These are phyloP conservation scores for Aquilaria malaccensis DNA, from an alignment of 345 rosid species.

Conservation along the genomic window DNA sequence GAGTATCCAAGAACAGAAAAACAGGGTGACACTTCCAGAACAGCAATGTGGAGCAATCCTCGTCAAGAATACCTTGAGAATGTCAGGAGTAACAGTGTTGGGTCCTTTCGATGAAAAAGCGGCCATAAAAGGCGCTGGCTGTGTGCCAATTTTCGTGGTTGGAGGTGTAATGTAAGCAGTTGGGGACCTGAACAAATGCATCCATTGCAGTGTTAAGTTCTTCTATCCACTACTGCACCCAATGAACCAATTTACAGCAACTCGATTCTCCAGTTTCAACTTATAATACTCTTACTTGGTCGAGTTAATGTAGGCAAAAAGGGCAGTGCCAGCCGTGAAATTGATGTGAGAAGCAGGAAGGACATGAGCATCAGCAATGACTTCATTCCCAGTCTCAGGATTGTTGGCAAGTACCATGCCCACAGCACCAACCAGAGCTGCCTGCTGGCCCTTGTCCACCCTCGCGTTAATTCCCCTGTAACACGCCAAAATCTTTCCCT, in stretches of 20 bases:
- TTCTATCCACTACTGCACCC: too few species aligned
- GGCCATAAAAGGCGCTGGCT: conserved; percentile 74
- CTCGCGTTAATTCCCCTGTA: conserved; percentile 44
- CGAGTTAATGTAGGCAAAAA: conserved; percentile 43
- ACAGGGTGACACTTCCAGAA: too few species aligned
- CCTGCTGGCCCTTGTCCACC: conserved; percentile 53
- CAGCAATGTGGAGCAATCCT: neutral
- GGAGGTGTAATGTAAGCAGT: conserved; percentile 42
- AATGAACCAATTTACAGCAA: too few species aligned
- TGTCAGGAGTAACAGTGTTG: conserved; percentile 43
- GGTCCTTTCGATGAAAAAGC: conserved; percentile 82
- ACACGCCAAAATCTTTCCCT: conserved; percentile 76
- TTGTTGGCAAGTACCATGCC: conserved; percentile 75
- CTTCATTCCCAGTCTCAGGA: conserved; percentile 31
- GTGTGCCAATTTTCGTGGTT: conserved; percentile 26
- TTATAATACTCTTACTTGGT: conserved; percentile 29
- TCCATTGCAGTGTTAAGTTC: neutral
- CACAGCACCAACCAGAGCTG: conserved; percentile 57
- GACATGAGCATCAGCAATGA: conserved; percentile 50
- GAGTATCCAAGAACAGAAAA: neutral
- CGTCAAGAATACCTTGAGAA: conserved; percentile 43
- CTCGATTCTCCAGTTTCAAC: neutral
- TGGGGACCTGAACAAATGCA: conserved; percentile 36
- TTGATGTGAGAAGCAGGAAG: conserved; percentile 69
- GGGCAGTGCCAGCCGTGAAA: conserved; percentile 34